A percentile compares a stretch with the other conserved stretches of the same genome.
Evolutionary conservation across 139 green algal species (phyloP).

Genomic region (Coelastrella sp.): DNA sequence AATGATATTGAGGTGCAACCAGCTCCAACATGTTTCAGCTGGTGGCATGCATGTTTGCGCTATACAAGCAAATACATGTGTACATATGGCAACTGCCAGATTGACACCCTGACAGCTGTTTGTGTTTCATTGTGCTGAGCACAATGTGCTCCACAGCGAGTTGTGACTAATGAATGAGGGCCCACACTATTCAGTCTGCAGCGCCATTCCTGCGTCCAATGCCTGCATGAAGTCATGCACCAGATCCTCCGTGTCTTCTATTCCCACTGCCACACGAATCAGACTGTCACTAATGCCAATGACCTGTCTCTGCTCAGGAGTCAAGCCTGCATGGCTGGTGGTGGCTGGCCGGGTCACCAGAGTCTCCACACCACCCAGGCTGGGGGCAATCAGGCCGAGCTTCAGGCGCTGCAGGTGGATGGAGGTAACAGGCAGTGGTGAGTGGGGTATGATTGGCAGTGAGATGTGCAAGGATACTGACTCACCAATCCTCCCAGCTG

Average conservation of each 20-base stretch:
- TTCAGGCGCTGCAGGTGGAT: conserved; percentile 75
- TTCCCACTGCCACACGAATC: conserved; percentile 73
- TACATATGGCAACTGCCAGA: too few relatives aligned
- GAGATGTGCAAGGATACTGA: too few relatives aligned
- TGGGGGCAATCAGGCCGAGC: conserved; percentile 95
- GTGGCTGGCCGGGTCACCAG: conserved; percentile 95
- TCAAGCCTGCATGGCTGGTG: conserved; percentile 77
- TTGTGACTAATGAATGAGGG: too few relatives aligned
- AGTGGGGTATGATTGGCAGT: too few relatives aligned
- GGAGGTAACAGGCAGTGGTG: neutral
- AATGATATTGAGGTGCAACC: too few relatives aligned
- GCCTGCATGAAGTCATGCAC: conserved; percentile 71
- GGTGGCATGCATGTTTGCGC: too few relatives aligned
- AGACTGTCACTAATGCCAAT: conserved; percentile 82
- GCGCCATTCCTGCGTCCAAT: conserved; percentile 42
- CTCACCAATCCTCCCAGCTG: too few relatives aligned
- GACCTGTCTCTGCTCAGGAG: conserved; percentile 58
- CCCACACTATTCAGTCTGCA: neutral
- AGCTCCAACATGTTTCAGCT: too few relatives aligned
- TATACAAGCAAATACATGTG: too few relatives aligned
- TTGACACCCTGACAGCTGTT: too few relatives aligned
- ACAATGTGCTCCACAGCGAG: too few relatives aligned
- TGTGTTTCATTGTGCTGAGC: too few relatives aligned
- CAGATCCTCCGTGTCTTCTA: conserved; percentile 80
- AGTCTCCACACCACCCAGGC: conserved; percentile 91